Evolutionary conservation across 2,329 filamentous ascomycete genomes (phyloP), one percentile per base, ranked within the genome.

Genomic region (Phoma sp.): DNA sequence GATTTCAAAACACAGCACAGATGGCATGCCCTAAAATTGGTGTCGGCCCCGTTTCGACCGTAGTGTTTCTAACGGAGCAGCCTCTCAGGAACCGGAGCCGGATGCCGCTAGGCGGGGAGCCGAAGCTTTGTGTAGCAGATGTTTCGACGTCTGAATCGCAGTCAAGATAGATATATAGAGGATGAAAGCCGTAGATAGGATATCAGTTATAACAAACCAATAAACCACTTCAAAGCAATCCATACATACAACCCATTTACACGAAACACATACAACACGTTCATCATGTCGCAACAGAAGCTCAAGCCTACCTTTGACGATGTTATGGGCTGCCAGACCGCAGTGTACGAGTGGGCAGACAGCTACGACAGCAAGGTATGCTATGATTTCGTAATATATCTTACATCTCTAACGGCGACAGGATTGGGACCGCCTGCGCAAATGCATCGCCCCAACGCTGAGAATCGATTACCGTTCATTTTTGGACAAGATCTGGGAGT

Each of bases 381-480:
- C 49, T 20, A 28, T 18, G 5, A 1, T 26, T 7, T 29, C 15
- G 21, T 15, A 32, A 14, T 29, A 1, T 18, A 6, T 1, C 23
- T 10, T 4, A 37, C 12, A 26, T n/a, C 2, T 15, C 53, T 56
- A 18, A 56, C 37, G 15, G 29, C 15, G 32, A 17, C 49, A 75
- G 74, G 83, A 88, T 75, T 88, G 85, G 84, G 77, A 79, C 12
- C 81, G 84, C 45, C 80, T 88, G 23, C 68, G 77, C 61, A 83
- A 81, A 59, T 84, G 82, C 77, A 86, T 90, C 61, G 86, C 87
- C 2, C 86, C 87, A 1, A 86, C 82, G 1, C 68, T 86, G 12
- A 77, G 76, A 81, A 82, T 92, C 65, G 89, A 92, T 79, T 92
- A 92, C 81, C 79, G 72, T 59, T 85, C 72, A 12, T 80, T 84